A percentile compares a stretch with the other conserved stretches of the same genome.
Evolutionary conservation across 2,329 filamentous ascomycete genomes (phyloP).

Genomic region (Aspergillus tubingensis): DNA sequence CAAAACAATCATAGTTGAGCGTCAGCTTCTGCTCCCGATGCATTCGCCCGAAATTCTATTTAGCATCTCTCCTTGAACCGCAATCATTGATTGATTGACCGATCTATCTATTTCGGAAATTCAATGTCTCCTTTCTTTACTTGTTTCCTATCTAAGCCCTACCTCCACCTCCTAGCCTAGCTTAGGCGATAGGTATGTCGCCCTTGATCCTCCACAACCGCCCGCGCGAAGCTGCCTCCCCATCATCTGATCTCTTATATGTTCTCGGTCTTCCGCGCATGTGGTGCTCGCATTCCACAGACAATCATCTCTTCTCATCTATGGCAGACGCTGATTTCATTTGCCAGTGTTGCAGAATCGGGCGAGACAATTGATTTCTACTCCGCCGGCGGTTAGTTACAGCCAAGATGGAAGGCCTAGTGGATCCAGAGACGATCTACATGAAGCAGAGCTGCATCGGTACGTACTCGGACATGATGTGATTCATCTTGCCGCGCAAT

Average conservation of each 20-base stretch:
- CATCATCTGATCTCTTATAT: constrained; percentile 3
- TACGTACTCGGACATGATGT: constrained; percentile 44
- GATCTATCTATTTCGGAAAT: background rate
- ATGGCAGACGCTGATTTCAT: constrained; percentile 6
- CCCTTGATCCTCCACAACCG: constrained; percentile 2
- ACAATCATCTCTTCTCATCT: background rate
- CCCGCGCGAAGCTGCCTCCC: background rate
- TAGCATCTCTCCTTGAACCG: constrained; percentile 6
- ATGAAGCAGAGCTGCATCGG: constrained; percentile 90
- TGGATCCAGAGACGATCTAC: constrained; percentile 88
- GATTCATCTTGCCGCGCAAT: background rate
- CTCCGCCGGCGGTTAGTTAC: constrained; percentile 7
- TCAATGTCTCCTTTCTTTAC: constrained; percentile 12
- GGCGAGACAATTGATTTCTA: background rate
- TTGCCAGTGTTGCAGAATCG: background rate
- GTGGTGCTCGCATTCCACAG: background rate
- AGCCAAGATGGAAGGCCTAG: constrained; percentile 51
- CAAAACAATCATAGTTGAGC: constrained; percentile 16
- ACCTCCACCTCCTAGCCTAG: constrained; percentile 1
- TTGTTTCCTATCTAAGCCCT: constrained; percentile 7
- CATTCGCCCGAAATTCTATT: background rate
- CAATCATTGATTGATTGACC: constrained; percentile 5
- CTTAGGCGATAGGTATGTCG: constrained; percentile 9
- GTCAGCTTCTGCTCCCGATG: background rate
- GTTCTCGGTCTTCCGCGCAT: background rate